A percentile compares a stretch with the other conserved stretches of the same genome.
Conservation (phyloP, 257 asterid genomes). For the Fraxinus excelsior region DNA sequence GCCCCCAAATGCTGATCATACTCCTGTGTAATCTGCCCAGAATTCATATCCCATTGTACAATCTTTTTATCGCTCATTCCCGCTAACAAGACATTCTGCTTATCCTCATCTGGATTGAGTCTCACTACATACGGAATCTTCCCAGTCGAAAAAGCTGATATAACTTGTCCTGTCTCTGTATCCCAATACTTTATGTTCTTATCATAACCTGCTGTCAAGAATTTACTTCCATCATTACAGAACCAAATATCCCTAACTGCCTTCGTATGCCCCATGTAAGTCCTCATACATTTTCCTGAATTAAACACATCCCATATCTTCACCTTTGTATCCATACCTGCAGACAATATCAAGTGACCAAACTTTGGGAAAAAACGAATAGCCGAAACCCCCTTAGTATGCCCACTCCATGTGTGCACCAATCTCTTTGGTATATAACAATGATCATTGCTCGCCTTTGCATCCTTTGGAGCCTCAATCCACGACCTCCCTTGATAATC, state of each 20-base stretch:
- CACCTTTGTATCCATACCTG: conserved; percentile 96
- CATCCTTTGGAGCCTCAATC: conserved; percentile 96
- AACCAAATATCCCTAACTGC: conserved; percentile 95
- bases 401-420: conserved; percentile 98
- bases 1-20: conserved; percentile 99
- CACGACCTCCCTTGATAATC: conserved; percentile 99
- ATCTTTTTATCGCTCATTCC: conserved; percentile 99
- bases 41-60: conserved; percentile 97
- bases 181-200: conserved; percentile 99
- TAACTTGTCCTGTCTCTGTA: conserved; percentile 97
- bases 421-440: conserved; percentile 93
- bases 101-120: conserved; percentile 97
- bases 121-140: conserved; percentile 91
- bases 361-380: conserved; percentile 91
- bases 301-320: conserved; percentile 96
- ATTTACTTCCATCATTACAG: conserved; percentile 85
- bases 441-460: conserved; percentile 91
- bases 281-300: conserved; percentile 93
- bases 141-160: conserved; percentile 89
- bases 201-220: conserved; percentile 92
- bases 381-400: conserved; percentile 95
- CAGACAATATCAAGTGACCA: conserved; percentile 93
- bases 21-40: conserved; percentile 97
- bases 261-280: conserved; percentile 95
- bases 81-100: conserved; percentile 91